phyloP scores from a whole-genome alignment of 2,329 filamentous ascomycete genomes.

The Clarireedia monteithiana region DNA sequence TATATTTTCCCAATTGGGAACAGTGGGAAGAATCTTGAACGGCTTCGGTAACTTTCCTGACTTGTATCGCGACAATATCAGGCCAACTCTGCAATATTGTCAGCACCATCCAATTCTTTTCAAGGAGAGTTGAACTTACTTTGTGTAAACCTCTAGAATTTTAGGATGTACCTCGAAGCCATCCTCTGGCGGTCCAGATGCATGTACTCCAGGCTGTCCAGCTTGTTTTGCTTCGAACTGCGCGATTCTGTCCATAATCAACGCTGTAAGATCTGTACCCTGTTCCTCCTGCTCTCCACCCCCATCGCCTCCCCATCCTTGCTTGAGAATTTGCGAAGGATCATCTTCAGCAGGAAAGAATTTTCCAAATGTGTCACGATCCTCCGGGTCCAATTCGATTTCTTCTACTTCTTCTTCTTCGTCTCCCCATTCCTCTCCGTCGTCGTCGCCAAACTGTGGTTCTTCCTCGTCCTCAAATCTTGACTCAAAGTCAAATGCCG shows the following conservation, averaged over 20 bases:
- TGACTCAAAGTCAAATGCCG: slow-evolving; percentile 73
- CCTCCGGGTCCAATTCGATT: slow-evolving; percentile 78
- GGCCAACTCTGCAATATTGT: slow-evolving; percentile 55
- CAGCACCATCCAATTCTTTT: slow-evolving; percentile 4
- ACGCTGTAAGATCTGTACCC: slow-evolving; percentile 76
- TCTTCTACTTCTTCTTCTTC: slow-evolving; percentile 66
- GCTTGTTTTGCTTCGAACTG: slow-evolving; percentile 70
- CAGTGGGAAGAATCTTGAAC: slow-evolving; percentile 90
- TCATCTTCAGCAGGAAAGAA: slow-evolving; percentile 68
- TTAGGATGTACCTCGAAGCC: slow-evolving; percentile 82
- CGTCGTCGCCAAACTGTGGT: slow-evolving; percentile 42
- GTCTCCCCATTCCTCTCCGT: slow-evolving; percentile 57
- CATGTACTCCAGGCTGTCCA: slow-evolving; percentile 18
- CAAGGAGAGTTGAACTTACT: slow-evolving; percentile 40
- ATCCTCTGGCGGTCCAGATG: slow-evolving; percentile 51
- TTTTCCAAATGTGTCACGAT: slow-evolving; percentile 83
- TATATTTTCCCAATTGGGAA: slow-evolving; percentile 87
- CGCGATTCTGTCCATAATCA: slow-evolving; percentile 92
- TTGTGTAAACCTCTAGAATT: slow-evolving; percentile 88
- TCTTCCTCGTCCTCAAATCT: slow-evolving; percentile 54
- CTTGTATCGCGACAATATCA: slow-evolving; percentile 87
- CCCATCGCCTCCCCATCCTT: slow-evolving; percentile 28
- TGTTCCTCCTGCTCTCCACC: slow-evolving; percentile 39
- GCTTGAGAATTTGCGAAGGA: slow-evolving; percentile 19
- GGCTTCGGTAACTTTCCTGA: slow-evolving; percentile 95